A percentile compares a stretch with the other conserved stretches of the same genome.
Evolutionary conservation across 2,329 filamentous ascomycete species (phyloP).

Genomic region (Aulographum hederae): DNA sequence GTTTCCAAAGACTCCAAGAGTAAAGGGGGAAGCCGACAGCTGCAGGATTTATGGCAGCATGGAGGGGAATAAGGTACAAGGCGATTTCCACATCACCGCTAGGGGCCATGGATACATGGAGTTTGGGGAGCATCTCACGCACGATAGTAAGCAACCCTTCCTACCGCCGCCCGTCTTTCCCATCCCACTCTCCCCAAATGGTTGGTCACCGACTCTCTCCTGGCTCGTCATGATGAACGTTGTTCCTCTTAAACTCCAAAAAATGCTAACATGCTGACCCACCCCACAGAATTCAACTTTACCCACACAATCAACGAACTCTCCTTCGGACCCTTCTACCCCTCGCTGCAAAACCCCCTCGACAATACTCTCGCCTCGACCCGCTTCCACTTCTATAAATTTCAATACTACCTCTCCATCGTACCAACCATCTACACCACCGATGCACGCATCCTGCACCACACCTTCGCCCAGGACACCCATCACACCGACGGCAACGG

Average conservation of each 20-base stretch:
- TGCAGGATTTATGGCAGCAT: slow-evolving; percentile 83
- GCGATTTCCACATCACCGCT: slow-evolving; percentile 95
- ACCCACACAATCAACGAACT: slow-evolving; percentile 91
- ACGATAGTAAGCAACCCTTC: slow-evolving; percentile 50
- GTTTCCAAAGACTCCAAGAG: slow-evolving; percentile 54
- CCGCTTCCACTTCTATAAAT: slow-evolving; percentile 72
- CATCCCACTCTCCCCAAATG: background rate
- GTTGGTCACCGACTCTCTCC: background rate
- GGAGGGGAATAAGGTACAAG: slow-evolving; percentile 91
- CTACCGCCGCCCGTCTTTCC: background rate
- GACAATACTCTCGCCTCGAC: slow-evolving; percentile 74
- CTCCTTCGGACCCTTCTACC: slow-evolving; percentile 94
- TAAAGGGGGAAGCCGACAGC: slow-evolving; percentile 44
- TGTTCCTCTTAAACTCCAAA: background rate
- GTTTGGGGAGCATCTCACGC: slow-evolving; percentile 62
- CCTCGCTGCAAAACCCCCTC: slow-evolving; percentile 80
- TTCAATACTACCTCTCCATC: slow-evolving; percentile 91
- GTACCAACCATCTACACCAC: slow-evolving; percentile 81
- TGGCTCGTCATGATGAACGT: slow-evolving; percentile 6
- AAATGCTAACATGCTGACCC: too few species aligned
- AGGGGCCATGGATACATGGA: slow-evolving; percentile 88
- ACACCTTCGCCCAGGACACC: slow-evolving; percentile 12
- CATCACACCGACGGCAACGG: slow-evolving; percentile 13
- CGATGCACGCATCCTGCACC: slow-evolving; percentile 28
- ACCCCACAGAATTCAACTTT: slow-evolving; percentile 70